A percentile compares a stretch with the other conserved stretches of the same genome.
These are phyloP conservation scores for Calonectria honghensis DNA, from an alignment of 2,329 filamentous ascomycete species.

Conservation along the genomic window DNA sequence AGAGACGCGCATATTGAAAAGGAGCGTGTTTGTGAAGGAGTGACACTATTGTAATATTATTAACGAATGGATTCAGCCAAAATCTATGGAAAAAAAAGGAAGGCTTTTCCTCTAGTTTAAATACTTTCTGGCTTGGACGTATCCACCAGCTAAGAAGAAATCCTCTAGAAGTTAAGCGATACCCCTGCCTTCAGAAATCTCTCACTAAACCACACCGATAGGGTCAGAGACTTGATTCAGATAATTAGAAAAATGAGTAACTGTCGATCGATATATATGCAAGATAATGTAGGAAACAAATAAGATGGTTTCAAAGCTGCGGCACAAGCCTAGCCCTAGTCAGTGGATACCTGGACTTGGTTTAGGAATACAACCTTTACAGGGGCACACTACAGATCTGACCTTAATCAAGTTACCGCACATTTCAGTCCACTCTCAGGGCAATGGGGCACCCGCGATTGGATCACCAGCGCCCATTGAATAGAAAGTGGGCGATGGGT, in stretches of 20 bases:
- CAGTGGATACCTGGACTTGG: background rate
- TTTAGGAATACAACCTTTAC: background rate
- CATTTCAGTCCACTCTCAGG: background rate
- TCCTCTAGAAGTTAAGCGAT: background rate
- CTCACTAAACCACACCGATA: background rate
- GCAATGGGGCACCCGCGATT: background rate
- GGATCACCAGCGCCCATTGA: background rate
- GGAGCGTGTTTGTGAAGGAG: background rate
- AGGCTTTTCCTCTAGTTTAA: background rate
- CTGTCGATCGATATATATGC: background rate
- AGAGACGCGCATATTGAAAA: background rate
- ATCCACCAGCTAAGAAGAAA: background rate
- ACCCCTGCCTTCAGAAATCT: background rate
- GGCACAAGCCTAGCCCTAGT: background rate
- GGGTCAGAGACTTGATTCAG: background rate
- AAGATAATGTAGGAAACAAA: background rate
- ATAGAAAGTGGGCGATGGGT: background rate
- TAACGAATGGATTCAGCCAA: background rate
- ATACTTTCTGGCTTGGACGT: background rate
- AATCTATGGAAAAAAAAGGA: background rate
- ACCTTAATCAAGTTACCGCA: background rate
- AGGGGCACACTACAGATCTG: background rate
- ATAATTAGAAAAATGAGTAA: background rate
- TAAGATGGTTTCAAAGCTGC: background rate
- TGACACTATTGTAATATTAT: background rate